Conservation (phyloP, 2,329 filamentous ascomycete species). For the Diaporthe nobilis region DNA sequence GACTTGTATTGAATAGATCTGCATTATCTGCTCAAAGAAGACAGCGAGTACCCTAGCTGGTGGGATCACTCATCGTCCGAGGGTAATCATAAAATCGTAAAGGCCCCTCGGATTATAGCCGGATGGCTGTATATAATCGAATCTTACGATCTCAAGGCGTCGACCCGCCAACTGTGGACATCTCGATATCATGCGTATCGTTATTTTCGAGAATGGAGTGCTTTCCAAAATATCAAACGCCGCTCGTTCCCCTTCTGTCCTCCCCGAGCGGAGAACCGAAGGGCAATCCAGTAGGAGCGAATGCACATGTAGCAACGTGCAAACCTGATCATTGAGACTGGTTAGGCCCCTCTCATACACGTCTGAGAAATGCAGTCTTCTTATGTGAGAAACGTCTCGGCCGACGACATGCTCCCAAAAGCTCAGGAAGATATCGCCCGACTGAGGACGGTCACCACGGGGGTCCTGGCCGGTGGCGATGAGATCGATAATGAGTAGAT, state of each 20-base stretch:
- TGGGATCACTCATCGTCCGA: neutral
- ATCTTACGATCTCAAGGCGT: neutral
- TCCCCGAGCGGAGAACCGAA: neutral
- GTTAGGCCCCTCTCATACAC: neutral
- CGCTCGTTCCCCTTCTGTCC: neutral
- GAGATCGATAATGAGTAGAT: neutral
- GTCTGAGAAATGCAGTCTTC: neutral
- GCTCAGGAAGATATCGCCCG: neutral
- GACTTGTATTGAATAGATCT: neutral
- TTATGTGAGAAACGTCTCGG: neutral
- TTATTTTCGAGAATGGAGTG: neutral
- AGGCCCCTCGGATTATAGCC: neutral
- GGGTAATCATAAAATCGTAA: neutral
- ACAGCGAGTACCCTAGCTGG: neutral
- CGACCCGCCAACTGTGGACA: neutral
- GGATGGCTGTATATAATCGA: neutral
- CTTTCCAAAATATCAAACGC: neutral
- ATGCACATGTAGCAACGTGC: neutral
- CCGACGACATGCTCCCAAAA: neutral
- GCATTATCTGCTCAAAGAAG: neutral
- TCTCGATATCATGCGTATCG: neutral
- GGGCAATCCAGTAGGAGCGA: neutral
- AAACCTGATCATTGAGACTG: neutral
- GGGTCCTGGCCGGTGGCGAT: neutral
- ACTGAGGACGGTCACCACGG: neutral